A percentile compares a stretch with the other conserved stretches of the same genome.
Evolutionary conservation across 768 basidiomycete genomes (phyloP).

Genomic region (Xerocomellus amylosporus): DNA sequence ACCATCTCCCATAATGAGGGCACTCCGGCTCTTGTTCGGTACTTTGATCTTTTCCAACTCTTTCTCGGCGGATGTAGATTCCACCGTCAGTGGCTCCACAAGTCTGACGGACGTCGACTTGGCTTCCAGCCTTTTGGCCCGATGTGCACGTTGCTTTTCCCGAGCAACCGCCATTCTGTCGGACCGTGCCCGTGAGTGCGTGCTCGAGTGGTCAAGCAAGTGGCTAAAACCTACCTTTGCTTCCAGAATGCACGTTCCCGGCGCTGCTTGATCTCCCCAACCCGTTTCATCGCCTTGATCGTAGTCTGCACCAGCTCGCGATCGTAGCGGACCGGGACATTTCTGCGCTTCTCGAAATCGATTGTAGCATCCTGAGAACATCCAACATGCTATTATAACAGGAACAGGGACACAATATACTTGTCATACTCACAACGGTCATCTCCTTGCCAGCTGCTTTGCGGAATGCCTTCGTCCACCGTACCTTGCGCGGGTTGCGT

Average conservation of each 20-base stretch:
- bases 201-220: neutral
- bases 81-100: constrained; percentile 55
- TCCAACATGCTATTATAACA: neutral
- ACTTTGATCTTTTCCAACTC: constrained; percentile 79
- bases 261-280: constrained; percentile 86
- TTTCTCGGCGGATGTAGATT: constrained; percentile 45
- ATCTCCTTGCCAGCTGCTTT: constrained; percentile 99
- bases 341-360: constrained; percentile 98
- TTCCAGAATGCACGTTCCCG: constrained; percentile 97
- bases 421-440: constrained; percentile 75
- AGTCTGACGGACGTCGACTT: constrained; percentile 58
- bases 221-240: constrained; percentile 56
- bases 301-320: constrained; percentile 91
- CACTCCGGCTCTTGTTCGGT: constrained; percentile 58
- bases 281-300: constrained; percentile 92
- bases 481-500: constrained; percentile 96
- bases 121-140: constrained; percentile 59
- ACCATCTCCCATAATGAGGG: constrained; percentile 79
- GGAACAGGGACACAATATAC: neutral
- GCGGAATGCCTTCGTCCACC: constrained; percentile 99
- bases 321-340: constrained; percentile 95
- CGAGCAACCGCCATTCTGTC: constrained; percentile 80
- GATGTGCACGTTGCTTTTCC: constrained; percentile 72
- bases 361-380: constrained; percentile 88
- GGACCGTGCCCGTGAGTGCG: neutral